Percentiles rank a stretch among this genome's conserved stretches.
Conservation (phyloP, 345 rosid genomes). For the Murraya koenigii region DNA sequence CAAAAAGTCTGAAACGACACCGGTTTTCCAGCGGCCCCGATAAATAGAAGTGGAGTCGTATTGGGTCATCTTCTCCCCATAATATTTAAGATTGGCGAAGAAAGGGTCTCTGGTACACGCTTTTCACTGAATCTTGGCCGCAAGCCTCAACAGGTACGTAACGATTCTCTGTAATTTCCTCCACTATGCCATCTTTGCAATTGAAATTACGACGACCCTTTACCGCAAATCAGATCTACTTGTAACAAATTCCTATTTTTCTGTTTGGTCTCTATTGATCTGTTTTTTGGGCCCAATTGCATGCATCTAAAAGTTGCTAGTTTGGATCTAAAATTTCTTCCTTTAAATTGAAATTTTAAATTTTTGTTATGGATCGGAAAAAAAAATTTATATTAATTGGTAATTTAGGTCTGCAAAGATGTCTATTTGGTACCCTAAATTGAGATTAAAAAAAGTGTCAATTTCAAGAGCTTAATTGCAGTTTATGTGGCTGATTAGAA, state of each 20-base stretch:
- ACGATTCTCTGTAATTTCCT: not conserved
- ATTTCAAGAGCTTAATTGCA: too few species aligned
- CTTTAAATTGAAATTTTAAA: not conserved
- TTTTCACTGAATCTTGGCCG: not conserved
- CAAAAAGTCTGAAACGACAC: not conserved
- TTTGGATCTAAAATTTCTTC: too few species aligned
- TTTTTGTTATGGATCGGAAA: not conserved
- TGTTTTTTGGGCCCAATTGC: not conserved
- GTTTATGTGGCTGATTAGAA: not conserved
- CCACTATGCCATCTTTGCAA: not conserved
- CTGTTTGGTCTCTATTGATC: not conserved
- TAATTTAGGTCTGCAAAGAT: not conserved
- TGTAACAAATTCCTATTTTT: too few species aligned
- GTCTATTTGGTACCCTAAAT: not conserved
- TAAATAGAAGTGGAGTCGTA: not conserved
- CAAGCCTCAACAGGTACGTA: constrained; percentile 1
- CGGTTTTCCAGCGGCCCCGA: not conserved
- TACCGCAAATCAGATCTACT: not conserved
- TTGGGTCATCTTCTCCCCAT: not conserved
- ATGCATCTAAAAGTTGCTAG: too few species aligned
- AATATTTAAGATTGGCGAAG: not conserved
- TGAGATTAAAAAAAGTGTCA: not conserved
- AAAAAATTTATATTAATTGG: not conserved
- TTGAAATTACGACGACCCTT: not conserved
- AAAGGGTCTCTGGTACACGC: not conserved